phyloP scores from a whole-genome alignment of 208 protist species.

The Angomonas ambiguus region DNA sequence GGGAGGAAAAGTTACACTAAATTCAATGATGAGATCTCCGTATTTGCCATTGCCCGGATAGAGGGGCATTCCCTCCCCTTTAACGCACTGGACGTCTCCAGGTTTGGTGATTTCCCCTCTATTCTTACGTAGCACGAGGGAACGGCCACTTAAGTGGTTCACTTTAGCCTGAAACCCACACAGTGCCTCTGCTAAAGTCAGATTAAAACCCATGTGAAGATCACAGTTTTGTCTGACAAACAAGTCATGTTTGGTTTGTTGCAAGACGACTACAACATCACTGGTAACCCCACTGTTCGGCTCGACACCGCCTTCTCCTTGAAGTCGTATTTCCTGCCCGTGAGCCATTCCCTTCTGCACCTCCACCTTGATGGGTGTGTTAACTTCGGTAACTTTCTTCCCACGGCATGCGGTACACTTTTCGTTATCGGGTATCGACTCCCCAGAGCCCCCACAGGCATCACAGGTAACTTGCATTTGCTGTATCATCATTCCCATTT shows the following conservation, averaged over 20 bases:
- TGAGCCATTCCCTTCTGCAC: conserved; percentile 64
- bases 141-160: conserved; percentile 84
- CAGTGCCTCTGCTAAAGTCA: conserved; percentile 94
- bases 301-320: conserved; percentile 34
- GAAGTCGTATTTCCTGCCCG: conserved; percentile 41
- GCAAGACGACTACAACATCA: conserved; percentile 94
- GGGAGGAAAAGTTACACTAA: conserved; percentile 56
- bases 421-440: conserved; percentile 80
- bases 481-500: conserved; percentile 96
- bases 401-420: conserved; percentile 90
- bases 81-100: conserved; percentile 54
- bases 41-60: conserved; percentile 23
- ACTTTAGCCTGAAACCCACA: conserved; percentile 90
- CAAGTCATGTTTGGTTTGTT: conserved; percentile 87
- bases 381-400: conserved; percentile 74
- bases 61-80: conserved; percentile 77
- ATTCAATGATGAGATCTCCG: conserved; percentile 72
- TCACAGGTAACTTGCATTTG: conserved; percentile 88
- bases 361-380: conserved; percentile 49
- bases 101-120: conserved; percentile 67
- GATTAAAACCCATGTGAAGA: conserved; percentile 82
- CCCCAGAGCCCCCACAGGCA: conserved; percentile 87
- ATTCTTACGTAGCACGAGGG: conserved; percentile 74
- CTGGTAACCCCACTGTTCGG: conserved; percentile 36
- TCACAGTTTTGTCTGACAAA: conserved; percentile 92